phyloP scores from a whole-genome alignment of 148 eudicot species.

The Dianthus caryophyllus region DNA sequence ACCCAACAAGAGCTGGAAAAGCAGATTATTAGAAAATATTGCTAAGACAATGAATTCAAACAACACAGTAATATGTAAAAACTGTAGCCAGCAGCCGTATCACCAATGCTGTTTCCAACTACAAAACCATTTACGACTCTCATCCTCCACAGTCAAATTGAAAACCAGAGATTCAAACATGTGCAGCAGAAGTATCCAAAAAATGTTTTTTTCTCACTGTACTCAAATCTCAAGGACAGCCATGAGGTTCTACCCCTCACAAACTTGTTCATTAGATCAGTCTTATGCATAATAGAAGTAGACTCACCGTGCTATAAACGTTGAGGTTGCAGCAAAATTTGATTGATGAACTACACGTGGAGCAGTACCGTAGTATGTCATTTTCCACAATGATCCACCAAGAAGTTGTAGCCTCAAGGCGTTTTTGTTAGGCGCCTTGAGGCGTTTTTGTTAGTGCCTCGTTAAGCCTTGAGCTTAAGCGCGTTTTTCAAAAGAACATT shows the following conservation, averaged over 20 bases:
- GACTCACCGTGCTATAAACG: constrained; percentile 92
- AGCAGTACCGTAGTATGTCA: constrained; percentile 82
- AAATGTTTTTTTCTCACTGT: neutral
- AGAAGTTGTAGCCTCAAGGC: constrained; percentile 91
- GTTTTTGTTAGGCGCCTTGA: no score
- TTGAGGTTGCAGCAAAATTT: constrained; percentile 90
- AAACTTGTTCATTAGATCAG: neutral
- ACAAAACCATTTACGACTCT: neutral
- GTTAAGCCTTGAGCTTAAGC: no score
- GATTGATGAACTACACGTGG: constrained; percentile 91
- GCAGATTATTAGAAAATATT: neutral
- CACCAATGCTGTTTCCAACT: neutral
- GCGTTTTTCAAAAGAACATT: no score
- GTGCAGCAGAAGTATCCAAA: neutral
- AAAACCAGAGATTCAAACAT: neutral
- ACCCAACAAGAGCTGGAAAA: neutral
- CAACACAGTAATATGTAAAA: no score
- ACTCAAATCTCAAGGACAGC: neutral
- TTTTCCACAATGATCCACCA: constrained; percentile 84
- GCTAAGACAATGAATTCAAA: neutral
- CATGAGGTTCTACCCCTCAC: neutral
- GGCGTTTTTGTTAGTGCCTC: no score
- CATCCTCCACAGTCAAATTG: neutral
- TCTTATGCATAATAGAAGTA: neutral
- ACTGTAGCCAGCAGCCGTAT: no score